Percentiles rank a stretch among this genome's conserved stretches.
These are phyloP conservation scores for Actinidia chinensis DNA, from an alignment of 179 eudicot species.

Conservation along the genomic window DNA sequence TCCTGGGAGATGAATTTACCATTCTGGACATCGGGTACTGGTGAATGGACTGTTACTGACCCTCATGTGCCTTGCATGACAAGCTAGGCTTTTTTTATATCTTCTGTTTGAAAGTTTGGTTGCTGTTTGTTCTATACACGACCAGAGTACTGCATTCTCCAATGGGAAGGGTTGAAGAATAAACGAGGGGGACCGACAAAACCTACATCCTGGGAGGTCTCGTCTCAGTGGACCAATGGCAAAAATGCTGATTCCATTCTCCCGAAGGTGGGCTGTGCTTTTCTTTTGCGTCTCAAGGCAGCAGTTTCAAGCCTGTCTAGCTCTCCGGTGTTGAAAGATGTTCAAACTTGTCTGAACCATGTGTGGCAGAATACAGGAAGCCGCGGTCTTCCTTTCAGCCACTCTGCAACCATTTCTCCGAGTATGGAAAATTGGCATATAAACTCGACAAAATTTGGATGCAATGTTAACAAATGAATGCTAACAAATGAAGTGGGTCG, in stretches of 20 bases:
- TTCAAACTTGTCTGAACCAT: conserved; percentile 53
- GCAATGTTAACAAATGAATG: too few species aligned
- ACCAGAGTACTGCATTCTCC: conserved; percentile 7
- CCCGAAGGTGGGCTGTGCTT: conserved; percentile 95
- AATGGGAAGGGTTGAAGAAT: conserved; percentile 9
- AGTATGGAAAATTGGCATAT: conserved; percentile 52
- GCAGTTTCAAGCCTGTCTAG: conserved; percentile 67
- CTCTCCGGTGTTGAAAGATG: conserved; percentile 51
- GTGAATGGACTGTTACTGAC: too few species aligned
- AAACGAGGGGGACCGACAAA: background rate
- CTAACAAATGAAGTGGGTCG: conserved; percentile 73
- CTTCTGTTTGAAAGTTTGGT: conserved; percentile 6
- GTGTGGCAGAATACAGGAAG: conserved; percentile 68
- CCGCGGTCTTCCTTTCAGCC: conserved; percentile 76
- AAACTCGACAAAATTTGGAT: conserved; percentile 57
- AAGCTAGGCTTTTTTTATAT: background rate
- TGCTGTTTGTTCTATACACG: background rate
- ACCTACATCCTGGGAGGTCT: conserved; percentile 12
- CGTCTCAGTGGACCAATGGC: conserved; percentile 82
- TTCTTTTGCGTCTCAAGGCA: conserved; percentile 82
- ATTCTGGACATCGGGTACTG: too few species aligned
- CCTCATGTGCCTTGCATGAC: background rate
- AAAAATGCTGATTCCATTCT: conserved; percentile 76
- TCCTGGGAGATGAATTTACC: too few species aligned
- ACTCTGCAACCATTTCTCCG: conserved; percentile 44